Conservation (phyloP, 2,329 filamentous ascomycete species). For the Periglandula ipomoeae region DNA sequence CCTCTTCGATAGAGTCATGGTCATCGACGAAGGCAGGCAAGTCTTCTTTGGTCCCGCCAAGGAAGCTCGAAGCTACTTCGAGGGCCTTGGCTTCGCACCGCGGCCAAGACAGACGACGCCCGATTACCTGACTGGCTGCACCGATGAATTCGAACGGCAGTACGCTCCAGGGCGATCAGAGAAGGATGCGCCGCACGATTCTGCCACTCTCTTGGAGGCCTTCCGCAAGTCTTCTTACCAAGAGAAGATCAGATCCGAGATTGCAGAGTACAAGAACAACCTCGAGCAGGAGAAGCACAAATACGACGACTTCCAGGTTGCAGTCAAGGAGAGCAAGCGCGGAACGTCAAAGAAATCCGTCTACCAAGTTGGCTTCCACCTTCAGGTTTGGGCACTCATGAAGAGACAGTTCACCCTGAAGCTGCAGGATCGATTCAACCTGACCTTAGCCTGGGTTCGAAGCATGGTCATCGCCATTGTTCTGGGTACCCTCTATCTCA, state of each 20-base stretch:
- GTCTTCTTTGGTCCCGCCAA: conserved; percentile 64
- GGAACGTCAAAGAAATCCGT: conserved; percentile 66
- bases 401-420: conserved; percentile 79
- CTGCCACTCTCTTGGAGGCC: conserved; percentile 58
- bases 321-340: conserved; percentile 71
- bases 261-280: conserved; percentile 56
- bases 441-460: conserved; percentile 61
- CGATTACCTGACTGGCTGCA: conserved; percentile 75
- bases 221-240: conserved; percentile 58
- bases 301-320: conserved; percentile 67
- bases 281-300: conserved; percentile 56
- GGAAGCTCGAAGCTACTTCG: conserved; percentile 66
- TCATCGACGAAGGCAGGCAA: conserved; percentile 67
- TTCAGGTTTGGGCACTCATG: conserved; percentile 76
- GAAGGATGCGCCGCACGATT: conserved; percentile 57
- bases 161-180: conserved; percentile 59
- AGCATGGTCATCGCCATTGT: conserved; percentile 68
- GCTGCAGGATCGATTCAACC: conserved; percentile 74
- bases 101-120: conserved; percentile 72
- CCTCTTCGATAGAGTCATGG: conserved; percentile 75
- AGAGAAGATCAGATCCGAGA: conserved; percentile 51
- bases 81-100: conserved; percentile 63
- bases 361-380: conserved; percentile 74
- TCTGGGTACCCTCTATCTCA: conserved; percentile 68
- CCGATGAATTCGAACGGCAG: conserved; percentile 73